Percentiles rank a stretch among this genome's conserved stretches.
These are phyloP conservation scores for Phytopythium kandeliae DNA, from an alignment of 352 stramenopile species.

Conservation along the genomic window DNA sequence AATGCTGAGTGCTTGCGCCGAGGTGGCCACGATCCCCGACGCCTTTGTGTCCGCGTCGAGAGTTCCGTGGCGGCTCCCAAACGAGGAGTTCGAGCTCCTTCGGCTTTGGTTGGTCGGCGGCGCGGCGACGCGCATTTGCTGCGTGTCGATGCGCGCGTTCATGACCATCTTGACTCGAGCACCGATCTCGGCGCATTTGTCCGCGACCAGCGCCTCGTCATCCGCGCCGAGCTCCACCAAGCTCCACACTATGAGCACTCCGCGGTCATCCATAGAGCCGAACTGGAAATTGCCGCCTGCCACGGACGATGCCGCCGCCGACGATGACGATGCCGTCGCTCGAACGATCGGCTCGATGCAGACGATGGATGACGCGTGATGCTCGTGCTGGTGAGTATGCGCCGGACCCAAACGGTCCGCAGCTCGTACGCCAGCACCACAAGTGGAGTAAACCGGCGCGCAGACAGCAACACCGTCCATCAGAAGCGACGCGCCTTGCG, in stretches of 20 bases:
- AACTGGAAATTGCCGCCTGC: conserved; percentile 49
- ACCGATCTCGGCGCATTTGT: conserved; percentile 65
- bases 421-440: conserved; percentile 35
- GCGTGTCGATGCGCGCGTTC: conserved; percentile 54
- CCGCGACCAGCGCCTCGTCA: conserved; percentile 33
- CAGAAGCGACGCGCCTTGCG: not conserved
- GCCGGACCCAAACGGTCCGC: not conserved
- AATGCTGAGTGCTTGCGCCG: conserved; percentile 7
- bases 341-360: conserved; percentile 29
- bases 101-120: not conserved
- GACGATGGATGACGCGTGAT: conserved; percentile 46
- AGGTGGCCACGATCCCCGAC: not conserved
- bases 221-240: conserved; percentile 44
- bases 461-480: conserved; percentile 23
- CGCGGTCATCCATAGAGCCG: conserved; percentile 64
- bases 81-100: not conserved
- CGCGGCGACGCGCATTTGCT: conserved; percentile 33
- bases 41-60: not conserved
- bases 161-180: conserved; percentile 60
- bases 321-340: conserved; percentile 1
- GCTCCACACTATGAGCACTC: conserved; percentile 64
- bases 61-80: not conserved
- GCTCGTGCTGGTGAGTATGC: conserved; percentile 2
- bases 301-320: not conserved
- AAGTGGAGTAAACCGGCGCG: conserved; percentile 55